Base-by-base conservation (phyloP, 805 yeast genomes). In the Schizosaccharomyces lindneri region DNA sequence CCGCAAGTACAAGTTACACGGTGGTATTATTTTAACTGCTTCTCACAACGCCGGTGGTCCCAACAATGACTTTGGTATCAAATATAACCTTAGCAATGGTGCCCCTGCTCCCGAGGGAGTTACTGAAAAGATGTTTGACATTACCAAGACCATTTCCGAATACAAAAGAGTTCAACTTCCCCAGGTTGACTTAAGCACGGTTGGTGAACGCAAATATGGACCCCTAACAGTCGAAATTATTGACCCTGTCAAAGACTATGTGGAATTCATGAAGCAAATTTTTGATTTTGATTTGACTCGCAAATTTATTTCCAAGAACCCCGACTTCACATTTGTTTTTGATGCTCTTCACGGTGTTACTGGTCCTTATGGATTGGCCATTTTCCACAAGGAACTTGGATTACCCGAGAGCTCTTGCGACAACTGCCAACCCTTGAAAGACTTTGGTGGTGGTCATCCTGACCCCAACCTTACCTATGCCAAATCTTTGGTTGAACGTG, bases 71-170 rank as follows among this genome's bases (percentile, higher is more conserved):
- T 78, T 88, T 70, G 98, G 98, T 62, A 90, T 90, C 76, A 90
- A 90, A 75, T 93, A 93, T 76, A 93, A 90, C 73, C 76, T 93
- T 71, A 80, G 85, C 65, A 90, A 90, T 70, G 98, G 98, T 66
- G 98, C 96, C 2, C 98, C 98, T 55, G 97, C 97, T 11, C 98
- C 98, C 13, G 98, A 90, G 72, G 74, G 84, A 17, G 94, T 93
- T 63, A 90, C 98, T 13, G 80, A 90, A 74, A 80, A 82, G 71
- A 93, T 90, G 69, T 93, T 74, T 75, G 89, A 81, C 63, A 77
- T 75, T 36, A 80, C 95, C 24, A 79, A 77, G 69, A 68, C 72
- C 51, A 74, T 93, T 67, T 70, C 77, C 6, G 69, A 73, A 59
- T 90, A 87, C 74, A 81, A 81, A 70, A 78, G 79, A 62, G 73